Conservation (phyloP, 345 rosid species). For the Raphanus sativus region DNA sequence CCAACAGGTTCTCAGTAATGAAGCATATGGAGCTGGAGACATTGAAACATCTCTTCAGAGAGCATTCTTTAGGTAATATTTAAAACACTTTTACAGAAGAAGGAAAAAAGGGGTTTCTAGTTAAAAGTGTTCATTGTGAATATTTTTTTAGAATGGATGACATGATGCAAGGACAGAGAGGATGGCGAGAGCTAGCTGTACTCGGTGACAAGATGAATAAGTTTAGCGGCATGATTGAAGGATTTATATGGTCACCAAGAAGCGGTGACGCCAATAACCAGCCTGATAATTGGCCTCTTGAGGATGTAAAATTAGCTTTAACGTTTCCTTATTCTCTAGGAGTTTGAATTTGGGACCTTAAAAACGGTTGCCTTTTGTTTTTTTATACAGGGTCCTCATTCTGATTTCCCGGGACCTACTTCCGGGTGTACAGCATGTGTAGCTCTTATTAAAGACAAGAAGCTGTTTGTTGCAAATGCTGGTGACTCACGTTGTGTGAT, state of each 20-base stretch:
- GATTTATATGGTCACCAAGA: constrained; percentile 83
- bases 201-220: constrained; percentile 78
- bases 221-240: constrained; percentile 77
- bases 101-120: not conserved
- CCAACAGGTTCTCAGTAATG: constrained; percentile 63
- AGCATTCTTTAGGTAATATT: constrained; percentile 60
- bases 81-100: not conserved
- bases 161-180: constrained; percentile 92
- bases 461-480: constrained; percentile 88
- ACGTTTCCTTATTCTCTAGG: constrained; percentile 1
- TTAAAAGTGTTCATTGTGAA: not conserved
- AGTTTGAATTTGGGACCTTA: not conserved
- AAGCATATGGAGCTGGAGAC: constrained; percentile 70
- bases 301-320: constrained; percentile 49
- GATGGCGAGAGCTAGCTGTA: constrained; percentile 83
- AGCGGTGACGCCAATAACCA: constrained; percentile 49
- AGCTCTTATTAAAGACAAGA: constrained; percentile 69
- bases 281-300: constrained; percentile 53
- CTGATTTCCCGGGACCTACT: constrained; percentile 85
- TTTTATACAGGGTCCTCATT: constrained; percentile 76
- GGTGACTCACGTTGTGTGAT: constrained; percentile 98
- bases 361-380: not conserved
- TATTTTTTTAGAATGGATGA: constrained; percentile 72
- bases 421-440: constrained; percentile 97
- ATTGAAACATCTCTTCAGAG: constrained; percentile 63